Percentiles rank a stretch among this genome's conserved stretches.
Conservation (phyloP, 2,329 filamentous ascomycete genomes). For the Colletotrichum scovillei region DNA sequence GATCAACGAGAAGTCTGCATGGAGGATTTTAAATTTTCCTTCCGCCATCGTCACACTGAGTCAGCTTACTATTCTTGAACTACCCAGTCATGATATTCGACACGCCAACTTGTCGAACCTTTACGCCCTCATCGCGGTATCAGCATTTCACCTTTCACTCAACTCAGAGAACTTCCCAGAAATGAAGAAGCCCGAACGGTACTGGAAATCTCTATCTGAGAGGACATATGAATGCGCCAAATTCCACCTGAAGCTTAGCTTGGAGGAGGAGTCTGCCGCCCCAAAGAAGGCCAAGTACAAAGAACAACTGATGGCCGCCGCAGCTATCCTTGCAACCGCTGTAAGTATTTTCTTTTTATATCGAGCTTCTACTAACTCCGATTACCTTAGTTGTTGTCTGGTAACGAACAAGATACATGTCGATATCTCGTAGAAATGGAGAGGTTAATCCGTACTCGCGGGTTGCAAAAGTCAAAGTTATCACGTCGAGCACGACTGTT, state of each 20-base stretch:
- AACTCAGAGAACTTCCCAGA: background rate
- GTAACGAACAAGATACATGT: background rate
- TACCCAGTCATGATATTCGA: background rate
- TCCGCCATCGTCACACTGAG: slow-evolving; percentile 11
- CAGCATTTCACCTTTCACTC: slow-evolving; percentile 3
- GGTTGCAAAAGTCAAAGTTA: background rate
- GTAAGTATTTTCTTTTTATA: background rate
- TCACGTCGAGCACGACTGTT: background rate
- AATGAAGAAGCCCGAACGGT: background rate
- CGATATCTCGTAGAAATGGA: slow-evolving; percentile 8
- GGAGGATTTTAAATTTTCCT: slow-evolving; percentile 11
- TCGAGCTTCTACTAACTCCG: background rate
- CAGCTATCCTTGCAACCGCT: background rate
- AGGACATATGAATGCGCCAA: background rate
- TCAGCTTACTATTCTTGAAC: background rate
- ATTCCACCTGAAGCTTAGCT: background rate
- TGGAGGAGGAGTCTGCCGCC: background rate
- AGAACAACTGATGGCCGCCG: slow-evolving; percentile 12
- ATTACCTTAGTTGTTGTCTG: background rate
- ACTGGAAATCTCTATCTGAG: background rate
- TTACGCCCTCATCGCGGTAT: slow-evolving; percentile 4
- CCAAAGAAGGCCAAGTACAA: background rate
- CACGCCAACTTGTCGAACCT: slow-evolving; percentile 6
- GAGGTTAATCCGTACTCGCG: background rate
- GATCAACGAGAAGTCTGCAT: slow-evolving; percentile 13